Evolutionary conservation across 257 asterid species (phyloP).

Genomic region (Przewalskia tangutica): DNA sequence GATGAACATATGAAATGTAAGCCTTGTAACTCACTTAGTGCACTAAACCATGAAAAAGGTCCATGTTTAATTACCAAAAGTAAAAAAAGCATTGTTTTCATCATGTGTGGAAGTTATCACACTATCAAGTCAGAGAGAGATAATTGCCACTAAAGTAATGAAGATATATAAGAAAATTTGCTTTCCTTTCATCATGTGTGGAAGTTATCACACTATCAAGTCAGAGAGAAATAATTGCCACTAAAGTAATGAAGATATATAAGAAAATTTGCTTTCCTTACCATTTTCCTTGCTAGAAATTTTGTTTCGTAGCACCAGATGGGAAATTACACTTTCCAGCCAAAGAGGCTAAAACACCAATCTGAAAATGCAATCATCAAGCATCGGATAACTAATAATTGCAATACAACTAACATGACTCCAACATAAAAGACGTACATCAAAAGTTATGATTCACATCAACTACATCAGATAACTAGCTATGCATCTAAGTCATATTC

Average conservation of each 20-base stretch:
- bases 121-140: background rate
- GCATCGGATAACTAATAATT: background rate
- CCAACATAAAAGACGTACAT: background rate
- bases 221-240: background rate
- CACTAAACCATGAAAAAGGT: background rate
- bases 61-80: background rate
- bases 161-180: background rate
- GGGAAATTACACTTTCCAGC: background rate
- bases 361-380: background rate
- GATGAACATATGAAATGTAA: background rate
- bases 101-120: background rate
- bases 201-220: background rate
- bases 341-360: background rate
- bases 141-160: background rate
- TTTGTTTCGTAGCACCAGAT: background rate
- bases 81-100: background rate
- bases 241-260: background rate
- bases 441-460: background rate
- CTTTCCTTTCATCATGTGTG: background rate
- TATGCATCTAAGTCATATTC: background rate
- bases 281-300: background rate
- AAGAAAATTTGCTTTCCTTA: background rate
- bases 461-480: background rate
- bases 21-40: background rate
- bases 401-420: background rate